Conservation (phyloP, 179 eudicot genomes). For the Heliamphora pulchella region DNA sequence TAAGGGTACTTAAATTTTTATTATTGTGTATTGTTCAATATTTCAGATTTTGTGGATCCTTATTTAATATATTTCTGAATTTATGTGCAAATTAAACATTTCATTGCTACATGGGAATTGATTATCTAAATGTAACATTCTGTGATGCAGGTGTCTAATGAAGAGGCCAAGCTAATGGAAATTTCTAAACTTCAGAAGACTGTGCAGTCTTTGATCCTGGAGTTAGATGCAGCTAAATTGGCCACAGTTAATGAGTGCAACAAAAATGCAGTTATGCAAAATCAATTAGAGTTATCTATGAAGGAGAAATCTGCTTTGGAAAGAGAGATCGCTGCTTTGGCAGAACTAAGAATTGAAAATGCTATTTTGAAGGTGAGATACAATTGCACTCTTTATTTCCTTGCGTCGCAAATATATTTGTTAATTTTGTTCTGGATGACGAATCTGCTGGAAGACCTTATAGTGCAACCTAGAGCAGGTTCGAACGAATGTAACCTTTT, state of each 20-base stretch:
- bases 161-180: slow-evolving; percentile 67
- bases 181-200: slow-evolving; percentile 59
- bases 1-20: slow-evolving; percentile 48
- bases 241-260: slow-evolving; percentile 53
- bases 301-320: slow-evolving; percentile 69
- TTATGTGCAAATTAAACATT: not conserved
- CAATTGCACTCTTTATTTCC: not conserved
- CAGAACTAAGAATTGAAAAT: slow-evolving; percentile 61
- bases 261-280: slow-evolving; percentile 53
- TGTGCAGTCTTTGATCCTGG: slow-evolving; percentile 53
- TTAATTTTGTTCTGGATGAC: slow-evolving; percentile 6
- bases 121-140: not conserved
- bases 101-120: not conserved
- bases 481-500: not conserved
- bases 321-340: slow-evolving; percentile 42
- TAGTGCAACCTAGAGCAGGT: not conserved
- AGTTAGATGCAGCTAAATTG: slow-evolving; percentile 75
- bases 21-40: not conserved
- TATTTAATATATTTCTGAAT: not conserved
- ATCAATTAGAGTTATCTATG: slow-evolving; percentile 46
- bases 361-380: slow-evolving; percentile 48
- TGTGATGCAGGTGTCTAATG: slow-evolving; percentile 67
- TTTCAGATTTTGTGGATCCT: not conserved
- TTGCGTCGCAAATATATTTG: not conserved
- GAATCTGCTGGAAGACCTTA: slow-evolving; percentile 3